Percentiles rank a stretch among this genome's conserved stretches.
Conservation (phyloP, 2,329 filamentous ascomycete genomes). For the Colletotrichum ledebouriae region DNA sequence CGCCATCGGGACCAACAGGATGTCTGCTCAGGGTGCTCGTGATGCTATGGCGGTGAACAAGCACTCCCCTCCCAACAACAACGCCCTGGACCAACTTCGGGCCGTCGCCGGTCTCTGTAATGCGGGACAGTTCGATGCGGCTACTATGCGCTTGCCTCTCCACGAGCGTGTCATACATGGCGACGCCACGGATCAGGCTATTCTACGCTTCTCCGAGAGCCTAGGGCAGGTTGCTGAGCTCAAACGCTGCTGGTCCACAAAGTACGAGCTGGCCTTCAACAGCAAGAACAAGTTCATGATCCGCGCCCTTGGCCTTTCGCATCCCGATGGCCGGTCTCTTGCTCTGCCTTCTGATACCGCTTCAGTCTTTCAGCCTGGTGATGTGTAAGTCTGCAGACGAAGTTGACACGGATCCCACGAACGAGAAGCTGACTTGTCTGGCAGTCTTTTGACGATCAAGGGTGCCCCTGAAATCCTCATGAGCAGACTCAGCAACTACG, state of each 20-base stretch:
- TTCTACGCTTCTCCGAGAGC: slow-evolving; percentile 78
- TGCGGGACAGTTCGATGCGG: slow-evolving; percentile 79
- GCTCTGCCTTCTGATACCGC: slow-evolving; percentile 44
- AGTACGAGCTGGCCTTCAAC: slow-evolving; percentile 81
- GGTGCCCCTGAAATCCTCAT: slow-evolving; percentile 83
- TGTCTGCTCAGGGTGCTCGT: slow-evolving; percentile 65
- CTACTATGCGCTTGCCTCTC: slow-evolving; percentile 70
- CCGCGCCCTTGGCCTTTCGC: slow-evolving; percentile 65
- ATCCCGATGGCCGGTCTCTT: slow-evolving; percentile 45
- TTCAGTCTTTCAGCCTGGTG: slow-evolving; percentile 45
- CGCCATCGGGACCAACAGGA: slow-evolving; percentile 65
- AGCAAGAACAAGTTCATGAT: slow-evolving; percentile 90
- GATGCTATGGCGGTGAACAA: slow-evolving; percentile 52
- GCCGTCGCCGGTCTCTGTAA: slow-evolving; percentile 78
- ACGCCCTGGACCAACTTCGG: slow-evolving; percentile 69
- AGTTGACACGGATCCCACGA: not conserved
- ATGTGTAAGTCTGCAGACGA: slow-evolving; percentile 47
- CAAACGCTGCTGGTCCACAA: slow-evolving; percentile 72
- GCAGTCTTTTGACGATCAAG: slow-evolving; percentile 79
- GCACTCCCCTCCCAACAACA: slow-evolving; percentile 49
- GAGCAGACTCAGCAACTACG: slow-evolving; percentile 69
- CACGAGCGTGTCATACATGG: slow-evolving; percentile 76
- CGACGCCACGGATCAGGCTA: slow-evolving; percentile 82
- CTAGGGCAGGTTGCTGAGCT: slow-evolving; percentile 72
- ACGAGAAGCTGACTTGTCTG: not conserved